Conservation (phyloP, 495 filamentous ascomycete genomes). For the Penicillium salamii region DNA sequence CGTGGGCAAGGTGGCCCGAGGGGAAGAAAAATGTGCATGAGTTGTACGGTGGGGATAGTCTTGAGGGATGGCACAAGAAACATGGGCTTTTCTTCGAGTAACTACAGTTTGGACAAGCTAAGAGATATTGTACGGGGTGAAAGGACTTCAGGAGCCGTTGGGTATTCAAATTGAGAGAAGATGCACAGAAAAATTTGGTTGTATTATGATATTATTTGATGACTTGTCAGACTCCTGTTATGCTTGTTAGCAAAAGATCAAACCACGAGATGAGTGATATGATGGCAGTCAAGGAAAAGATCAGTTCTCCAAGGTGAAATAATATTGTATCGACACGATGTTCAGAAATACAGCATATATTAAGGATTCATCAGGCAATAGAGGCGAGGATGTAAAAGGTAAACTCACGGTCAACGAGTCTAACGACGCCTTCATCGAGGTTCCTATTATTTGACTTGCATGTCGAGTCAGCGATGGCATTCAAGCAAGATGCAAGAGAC, state of each 20-base stretch:
- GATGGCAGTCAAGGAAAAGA: conserved; percentile 24
- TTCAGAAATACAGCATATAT: conserved; percentile 78
- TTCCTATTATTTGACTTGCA: conserved; percentile 26
- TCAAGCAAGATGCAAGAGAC: conserved; percentile 26
- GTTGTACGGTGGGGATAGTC: conserved; percentile 37
- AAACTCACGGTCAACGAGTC: conserved; percentile 25
- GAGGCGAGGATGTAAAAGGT: conserved; percentile 1
- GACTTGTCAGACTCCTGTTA: conserved; percentile 13
- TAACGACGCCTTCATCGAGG: neutral
- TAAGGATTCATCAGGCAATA: conserved; percentile 64
- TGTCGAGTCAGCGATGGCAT: conserved; percentile 30
- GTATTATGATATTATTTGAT: too few relatives aligned
- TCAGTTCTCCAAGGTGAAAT: conserved; percentile 98
- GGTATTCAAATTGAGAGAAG: conserved; percentile 3
- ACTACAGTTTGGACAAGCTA: too few relatives aligned
- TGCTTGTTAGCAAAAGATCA: conserved; percentile 21
- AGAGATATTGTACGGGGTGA: too few relatives aligned
- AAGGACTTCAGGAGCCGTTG: too few relatives aligned
- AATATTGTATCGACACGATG: conserved; percentile 66
- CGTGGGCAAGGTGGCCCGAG: conserved; percentile 51
- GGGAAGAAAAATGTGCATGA: conserved; percentile 49
- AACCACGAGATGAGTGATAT: conserved; percentile 15
- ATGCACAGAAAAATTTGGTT: too few relatives aligned
- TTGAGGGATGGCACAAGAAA: conserved; percentile 55
- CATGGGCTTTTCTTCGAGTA: conserved; percentile 34